phyloP scores from a whole-genome alignment of 495 filamentous ascomycete species.

The Annulohypoxylon maeteangense region DNA sequence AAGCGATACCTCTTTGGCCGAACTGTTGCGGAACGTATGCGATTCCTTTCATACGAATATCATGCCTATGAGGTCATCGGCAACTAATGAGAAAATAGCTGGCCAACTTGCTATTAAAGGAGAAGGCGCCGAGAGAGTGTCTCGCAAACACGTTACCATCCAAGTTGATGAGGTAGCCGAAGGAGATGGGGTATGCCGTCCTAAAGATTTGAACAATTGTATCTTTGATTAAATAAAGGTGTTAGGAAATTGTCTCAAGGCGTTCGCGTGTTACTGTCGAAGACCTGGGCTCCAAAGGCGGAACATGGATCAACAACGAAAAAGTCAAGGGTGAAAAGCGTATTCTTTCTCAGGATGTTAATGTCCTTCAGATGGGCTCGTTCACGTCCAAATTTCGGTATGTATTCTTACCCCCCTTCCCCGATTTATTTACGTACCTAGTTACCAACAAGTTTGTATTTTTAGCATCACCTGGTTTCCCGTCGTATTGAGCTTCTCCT shows the following conservation, averaged over 20 bases:
- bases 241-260: constrained; percentile 66
- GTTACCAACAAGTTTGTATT: constrained; percentile 4
- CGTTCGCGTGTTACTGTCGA: constrained; percentile 73
- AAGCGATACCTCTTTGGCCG: constrained; percentile 85
- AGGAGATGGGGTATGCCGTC: constrained; percentile 72
- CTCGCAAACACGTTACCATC: constrained; percentile 88
- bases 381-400: constrained; percentile 67
- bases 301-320: constrained; percentile 79
- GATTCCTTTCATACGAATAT: not conserved
- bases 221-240: constrained; percentile 26
- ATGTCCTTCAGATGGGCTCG: constrained; percentile 73
- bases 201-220: not conserved
- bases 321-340: constrained; percentile 68
- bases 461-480: constrained; percentile 83
- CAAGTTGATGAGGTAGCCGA: constrained; percentile 71
- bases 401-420: too few relatives aligned
- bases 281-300: constrained; percentile 79
- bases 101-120: constrained; percentile 72
- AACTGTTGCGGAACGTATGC: constrained; percentile 61
- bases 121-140: constrained; percentile 70
- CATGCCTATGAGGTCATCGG: not conserved
- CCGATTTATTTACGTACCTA: not conserved
- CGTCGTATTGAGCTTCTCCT: constrained; percentile 82
- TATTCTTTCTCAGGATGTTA: constrained; percentile 64
- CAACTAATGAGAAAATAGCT: constrained; percentile 44